These are phyloP conservation scores for Boehmeria nivea DNA, from an alignment of 306 rosid genomes.

Conservation along the genomic window DNA sequence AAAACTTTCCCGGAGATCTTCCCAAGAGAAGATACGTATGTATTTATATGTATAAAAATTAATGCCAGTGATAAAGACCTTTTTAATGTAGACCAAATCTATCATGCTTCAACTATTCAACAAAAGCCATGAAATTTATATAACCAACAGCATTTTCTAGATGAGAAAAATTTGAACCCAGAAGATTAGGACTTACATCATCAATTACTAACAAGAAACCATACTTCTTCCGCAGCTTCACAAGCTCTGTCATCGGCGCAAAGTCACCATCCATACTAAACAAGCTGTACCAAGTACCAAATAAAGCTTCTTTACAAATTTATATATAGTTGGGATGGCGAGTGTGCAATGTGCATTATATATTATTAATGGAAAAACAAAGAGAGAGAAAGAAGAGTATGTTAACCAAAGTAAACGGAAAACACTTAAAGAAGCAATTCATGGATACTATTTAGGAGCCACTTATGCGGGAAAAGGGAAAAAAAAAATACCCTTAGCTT, in stretches of 20 bases:
- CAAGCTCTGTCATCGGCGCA: conserved; percentile 80
- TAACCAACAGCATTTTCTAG: no score
- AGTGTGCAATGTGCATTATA: background rate
- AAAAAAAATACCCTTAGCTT: no score
- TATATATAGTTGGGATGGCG: background rate
- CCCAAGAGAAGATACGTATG: no score
- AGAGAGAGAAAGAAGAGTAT: background rate
- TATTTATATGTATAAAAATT: no score
- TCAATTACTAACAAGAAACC: conserved; percentile 77
- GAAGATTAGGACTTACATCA: conserved; percentile 54
- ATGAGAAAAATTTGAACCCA: background rate
- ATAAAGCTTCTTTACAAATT: background rate
- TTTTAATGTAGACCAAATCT: background rate
- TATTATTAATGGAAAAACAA: background rate
- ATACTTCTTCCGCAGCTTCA: conserved; percentile 65
- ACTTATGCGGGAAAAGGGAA: no score
- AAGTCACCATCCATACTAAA: conserved; percentile 99
- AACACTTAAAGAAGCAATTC: background rate
- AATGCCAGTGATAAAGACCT: no score
- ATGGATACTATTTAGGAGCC: background rate
- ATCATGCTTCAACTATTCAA: background rate
- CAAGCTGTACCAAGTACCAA: conserved; percentile 46
- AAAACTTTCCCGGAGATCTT: no score
- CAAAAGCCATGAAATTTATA: background rate
- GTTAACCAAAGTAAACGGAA: background rate